Percentiles rank a stretch among this genome's conserved stretches.
These are phyloP conservation scores for Candida mattraensis DNA, from an alignment of 805 yeast genomes.

Conservation along the genomic window DNA sequence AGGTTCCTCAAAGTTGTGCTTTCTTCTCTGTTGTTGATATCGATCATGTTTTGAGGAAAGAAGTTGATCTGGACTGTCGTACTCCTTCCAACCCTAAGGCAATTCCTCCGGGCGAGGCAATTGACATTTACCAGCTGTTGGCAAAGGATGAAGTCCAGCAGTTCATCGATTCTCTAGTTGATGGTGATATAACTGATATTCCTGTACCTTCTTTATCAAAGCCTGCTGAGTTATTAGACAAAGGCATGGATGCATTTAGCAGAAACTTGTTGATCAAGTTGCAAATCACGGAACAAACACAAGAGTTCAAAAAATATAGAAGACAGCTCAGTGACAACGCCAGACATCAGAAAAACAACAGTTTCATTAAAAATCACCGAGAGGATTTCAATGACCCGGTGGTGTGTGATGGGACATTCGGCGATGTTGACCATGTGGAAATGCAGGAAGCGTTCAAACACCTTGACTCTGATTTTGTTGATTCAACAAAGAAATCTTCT, in stretches of 20 bases:
- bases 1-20: slow-evolving; percentile 93
- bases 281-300: slow-evolving; percentile 30
- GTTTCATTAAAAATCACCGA: slow-evolving; percentile 16
- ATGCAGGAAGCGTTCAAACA: slow-evolving; percentile 20
- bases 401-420: slow-evolving; percentile 21
- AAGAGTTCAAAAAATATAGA: slow-evolving; percentile 31
- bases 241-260: slow-evolving; percentile 22
- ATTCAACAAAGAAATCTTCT: slow-evolving; percentile 1
- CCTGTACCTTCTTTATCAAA: slow-evolving; percentile 13
- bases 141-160: slow-evolving; percentile 35
- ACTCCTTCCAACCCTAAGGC: slow-evolving; percentile 82
- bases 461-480: slow-evolving; percentile 12
- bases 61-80: slow-evolving; percentile 85
- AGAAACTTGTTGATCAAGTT: slow-evolving; percentile 27
- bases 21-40: slow-evolving; percentile 93
- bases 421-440: slow-evolving; percentile 20
- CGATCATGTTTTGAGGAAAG: slow-evolving; percentile 85
- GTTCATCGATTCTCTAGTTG: slow-evolving; percentile 21
- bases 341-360: slow-evolving; percentile 13
- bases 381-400: slow-evolving; percentile 22
- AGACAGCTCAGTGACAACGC: slow-evolving; percentile 19
- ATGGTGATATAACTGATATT: slow-evolving; percentile 17
- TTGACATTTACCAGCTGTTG: slow-evolving; percentile 58
- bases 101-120: slow-evolving; percentile 76
- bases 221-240: slow-evolving; percentile 31